A percentile compares a stretch with the other conserved stretches of the same genome.
Conservation (phyloP, 2,329 filamentous ascomycete species). For the Fusarium sp. region DNA sequence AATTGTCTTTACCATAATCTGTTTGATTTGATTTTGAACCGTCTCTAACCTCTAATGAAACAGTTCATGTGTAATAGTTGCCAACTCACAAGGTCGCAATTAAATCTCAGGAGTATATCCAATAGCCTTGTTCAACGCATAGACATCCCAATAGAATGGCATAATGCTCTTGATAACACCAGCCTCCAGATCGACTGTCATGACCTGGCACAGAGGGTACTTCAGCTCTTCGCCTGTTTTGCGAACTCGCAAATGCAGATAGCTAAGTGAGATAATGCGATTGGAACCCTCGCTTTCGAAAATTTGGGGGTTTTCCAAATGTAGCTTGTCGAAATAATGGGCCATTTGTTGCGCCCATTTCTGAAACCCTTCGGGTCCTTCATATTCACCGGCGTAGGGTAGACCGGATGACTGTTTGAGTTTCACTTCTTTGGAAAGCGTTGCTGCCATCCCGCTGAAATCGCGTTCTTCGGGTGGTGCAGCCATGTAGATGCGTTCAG, state of each 20-base stretch:
- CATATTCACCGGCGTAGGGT: slow-evolving; percentile 51
- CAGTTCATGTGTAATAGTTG: background rate
- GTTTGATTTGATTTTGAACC: background rate
- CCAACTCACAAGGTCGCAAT: background rate
- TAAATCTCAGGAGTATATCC: slow-evolving; percentile 24
- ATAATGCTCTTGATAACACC: slow-evolving; percentile 49
- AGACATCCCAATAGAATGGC: slow-evolving; percentile 55
- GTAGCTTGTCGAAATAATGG: slow-evolving; percentile 45
- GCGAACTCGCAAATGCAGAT: slow-evolving; percentile 47
- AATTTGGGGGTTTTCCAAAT: slow-evolving; percentile 50
- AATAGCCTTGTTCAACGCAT: slow-evolving; percentile 41
- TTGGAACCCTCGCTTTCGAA: slow-evolving; percentile 49
- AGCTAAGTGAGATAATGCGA: slow-evolving; percentile 47
- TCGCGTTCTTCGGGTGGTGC: slow-evolving; percentile 47
- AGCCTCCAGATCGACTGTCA: slow-evolving; percentile 51
- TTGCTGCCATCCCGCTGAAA: slow-evolving; percentile 49
- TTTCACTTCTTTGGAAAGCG: slow-evolving; percentile 44
- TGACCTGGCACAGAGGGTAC: slow-evolving; percentile 49
- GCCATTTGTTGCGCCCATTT: slow-evolving; percentile 51
- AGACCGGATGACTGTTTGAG: slow-evolving; percentile 52
- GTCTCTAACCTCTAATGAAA: no score
- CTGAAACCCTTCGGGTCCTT: slow-evolving; percentile 49
- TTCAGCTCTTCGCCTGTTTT: slow-evolving; percentile 49
- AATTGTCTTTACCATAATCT: no score
- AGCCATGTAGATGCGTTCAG: slow-evolving; percentile 52